Conservation (phyloP, 176 grass and related monocot species). For the Hordeum marinum region DNA sequence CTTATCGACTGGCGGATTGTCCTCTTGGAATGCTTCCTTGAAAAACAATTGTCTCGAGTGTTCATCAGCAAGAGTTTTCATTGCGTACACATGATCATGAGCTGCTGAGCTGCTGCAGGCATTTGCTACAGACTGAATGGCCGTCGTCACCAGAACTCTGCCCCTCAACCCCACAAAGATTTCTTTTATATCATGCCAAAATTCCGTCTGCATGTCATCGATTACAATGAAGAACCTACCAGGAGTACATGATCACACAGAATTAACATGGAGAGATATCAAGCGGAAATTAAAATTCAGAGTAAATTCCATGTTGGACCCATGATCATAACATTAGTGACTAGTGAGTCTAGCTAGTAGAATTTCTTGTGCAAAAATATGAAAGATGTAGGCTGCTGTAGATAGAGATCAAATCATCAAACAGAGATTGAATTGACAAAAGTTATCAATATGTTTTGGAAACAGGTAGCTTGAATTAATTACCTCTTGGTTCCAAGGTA, state of each 20-base stretch:
- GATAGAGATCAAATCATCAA: background rate
- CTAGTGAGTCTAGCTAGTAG: background rate
- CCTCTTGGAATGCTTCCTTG: background rate
- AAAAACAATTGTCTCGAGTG: fast-evolving
- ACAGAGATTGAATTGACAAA: background rate
- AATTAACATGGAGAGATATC: background rate
- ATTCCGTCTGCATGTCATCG: background rate
- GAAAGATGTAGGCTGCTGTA: background rate
- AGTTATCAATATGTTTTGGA: background rate
- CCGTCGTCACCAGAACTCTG: background rate
- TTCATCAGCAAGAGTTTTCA: background rate
- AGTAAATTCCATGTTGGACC: background rate
- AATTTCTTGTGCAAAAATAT: background rate
- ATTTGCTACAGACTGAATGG: background rate
- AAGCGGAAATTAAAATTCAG: background rate
- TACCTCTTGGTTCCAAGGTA: background rate
- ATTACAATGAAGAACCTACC: background rate
- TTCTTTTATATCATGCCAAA: background rate
- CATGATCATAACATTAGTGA: too few species aligned
- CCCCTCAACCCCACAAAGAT: background rate
- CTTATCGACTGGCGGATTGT: background rate
- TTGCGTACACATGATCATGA: background rate
- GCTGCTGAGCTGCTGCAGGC: background rate
- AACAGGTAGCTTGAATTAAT: background rate
- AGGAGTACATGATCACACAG: background rate